These are phyloP conservation scores for Eucalyptus cladocalyx DNA, from an alignment of 345 rosid species.

Conservation along the genomic window DNA sequence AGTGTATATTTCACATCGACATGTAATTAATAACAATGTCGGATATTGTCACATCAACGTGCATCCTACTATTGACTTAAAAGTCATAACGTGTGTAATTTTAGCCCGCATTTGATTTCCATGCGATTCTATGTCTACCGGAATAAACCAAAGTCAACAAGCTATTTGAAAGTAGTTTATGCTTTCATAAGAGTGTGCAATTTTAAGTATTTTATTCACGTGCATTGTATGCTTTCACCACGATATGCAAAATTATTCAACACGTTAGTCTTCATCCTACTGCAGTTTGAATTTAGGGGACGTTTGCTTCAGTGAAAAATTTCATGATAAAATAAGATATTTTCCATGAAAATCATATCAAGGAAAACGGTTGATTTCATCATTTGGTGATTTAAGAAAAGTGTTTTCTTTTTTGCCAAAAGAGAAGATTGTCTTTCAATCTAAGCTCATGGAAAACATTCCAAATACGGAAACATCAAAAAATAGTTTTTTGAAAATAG, in stretches of 20 bases:
- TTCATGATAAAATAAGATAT: rapidly evolving
- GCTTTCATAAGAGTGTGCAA: background rate
- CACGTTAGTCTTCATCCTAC: background rate
- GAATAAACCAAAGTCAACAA: background rate
- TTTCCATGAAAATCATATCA: background rate
- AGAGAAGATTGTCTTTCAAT: background rate
- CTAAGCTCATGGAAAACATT: background rate
- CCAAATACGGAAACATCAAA: rapidly evolving
- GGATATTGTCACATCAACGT: background rate
- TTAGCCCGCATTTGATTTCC: background rate
- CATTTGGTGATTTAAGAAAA: background rate
- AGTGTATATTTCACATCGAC: background rate
- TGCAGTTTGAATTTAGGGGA: rapidly evolving
- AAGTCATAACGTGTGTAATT: background rate
- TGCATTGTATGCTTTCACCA: background rate
- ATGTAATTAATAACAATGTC: rapidly evolving
- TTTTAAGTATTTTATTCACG: background rate
- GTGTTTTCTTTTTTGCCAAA: background rate
- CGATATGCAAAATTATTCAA: background rate
- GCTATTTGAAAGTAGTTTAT: background rate
- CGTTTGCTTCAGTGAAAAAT: rapidly evolving
- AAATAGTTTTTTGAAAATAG: too few relatives aligned
- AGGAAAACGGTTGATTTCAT: background rate
- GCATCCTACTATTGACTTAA: background rate
- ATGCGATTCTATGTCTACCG: background rate